A percentile compares a stretch with the other conserved stretches of the same genome.
These are phyloP conservation scores for Saitozyma podzolica DNA, from an alignment of 768 basidiomycete genomes.

Conservation along the genomic window DNA sequence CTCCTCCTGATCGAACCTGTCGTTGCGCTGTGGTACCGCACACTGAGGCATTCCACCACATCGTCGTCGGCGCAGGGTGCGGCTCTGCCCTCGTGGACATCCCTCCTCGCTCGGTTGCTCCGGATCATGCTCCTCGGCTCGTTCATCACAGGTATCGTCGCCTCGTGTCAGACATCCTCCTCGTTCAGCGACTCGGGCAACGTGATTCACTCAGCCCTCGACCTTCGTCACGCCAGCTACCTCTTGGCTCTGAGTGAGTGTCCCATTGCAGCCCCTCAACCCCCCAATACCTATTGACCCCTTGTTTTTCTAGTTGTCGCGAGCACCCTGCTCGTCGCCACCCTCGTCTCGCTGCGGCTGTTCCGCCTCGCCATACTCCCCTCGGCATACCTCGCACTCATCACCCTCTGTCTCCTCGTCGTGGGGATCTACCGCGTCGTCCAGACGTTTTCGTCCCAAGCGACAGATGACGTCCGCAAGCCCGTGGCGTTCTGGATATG, in stretches of 20 bases:
- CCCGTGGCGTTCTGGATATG: slow-evolving; percentile 18
- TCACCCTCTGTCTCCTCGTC: slow-evolving; percentile 6
- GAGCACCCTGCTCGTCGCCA: slow-evolving; percentile 7
- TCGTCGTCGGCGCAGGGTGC: no score
- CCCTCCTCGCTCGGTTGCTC: not conserved
- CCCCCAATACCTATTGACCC: no score
- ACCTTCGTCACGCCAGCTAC: not conserved
- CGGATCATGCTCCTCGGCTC: slow-evolving; percentile 15
- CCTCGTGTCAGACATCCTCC: not conserved
- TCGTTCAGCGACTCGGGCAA: not conserved
- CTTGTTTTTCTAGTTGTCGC: slow-evolving; percentile 1
- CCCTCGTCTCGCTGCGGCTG: slow-evolving; percentile 8
- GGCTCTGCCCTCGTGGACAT: slow-evolving; percentile 21
- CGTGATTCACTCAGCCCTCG: not conserved
- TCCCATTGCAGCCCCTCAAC: not conserved
- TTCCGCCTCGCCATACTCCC: slow-evolving; percentile 8
- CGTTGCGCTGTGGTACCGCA: slow-evolving; percentile 18
- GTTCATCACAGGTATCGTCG: slow-evolving; percentile 4
- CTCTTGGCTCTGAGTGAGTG: not conserved
- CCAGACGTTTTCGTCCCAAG: not conserved
- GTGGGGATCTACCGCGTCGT: slow-evolving; percentile 14
- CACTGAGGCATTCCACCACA: slow-evolving; percentile 5
- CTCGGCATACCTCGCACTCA: slow-evolving; percentile 9
- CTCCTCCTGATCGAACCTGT: slow-evolving; percentile 33
- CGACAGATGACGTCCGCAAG: not conserved